Evolutionary conservation across 2,329 filamentous ascomycete genomes (phyloP).

Genomic region (Trichoderma brevicompactum): DNA sequence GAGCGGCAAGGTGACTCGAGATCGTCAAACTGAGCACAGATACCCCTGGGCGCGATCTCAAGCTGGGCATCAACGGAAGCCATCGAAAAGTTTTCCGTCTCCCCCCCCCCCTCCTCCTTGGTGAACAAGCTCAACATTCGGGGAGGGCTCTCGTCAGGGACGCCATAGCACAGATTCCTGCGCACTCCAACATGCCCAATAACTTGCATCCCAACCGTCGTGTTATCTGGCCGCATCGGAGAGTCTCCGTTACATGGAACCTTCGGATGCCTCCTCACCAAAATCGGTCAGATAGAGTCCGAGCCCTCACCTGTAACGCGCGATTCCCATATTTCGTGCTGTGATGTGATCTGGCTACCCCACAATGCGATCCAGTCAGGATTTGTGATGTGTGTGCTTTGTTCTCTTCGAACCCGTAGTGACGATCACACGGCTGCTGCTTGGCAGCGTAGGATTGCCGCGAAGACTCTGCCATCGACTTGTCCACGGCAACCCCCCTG

Average conservation of each 20-base stretch:
- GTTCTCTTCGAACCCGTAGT: not conserved
- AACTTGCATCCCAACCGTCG: no score
- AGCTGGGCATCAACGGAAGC: not conserved
- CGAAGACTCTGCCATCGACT: not conserved
- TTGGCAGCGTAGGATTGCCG: constrained; percentile 6
- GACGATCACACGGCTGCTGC: not conserved
- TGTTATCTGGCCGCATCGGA: no score
- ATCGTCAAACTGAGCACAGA: not conserved
- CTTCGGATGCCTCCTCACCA: not conserved
- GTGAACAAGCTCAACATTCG: not conserved
- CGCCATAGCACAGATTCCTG: no score
- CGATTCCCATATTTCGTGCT: constrained; percentile 4
- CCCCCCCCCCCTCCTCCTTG: no score
- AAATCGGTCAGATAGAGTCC: constrained; percentile 8
- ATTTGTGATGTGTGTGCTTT: not conserved
- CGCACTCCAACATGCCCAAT: no score
- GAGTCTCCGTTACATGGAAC: not conserved
- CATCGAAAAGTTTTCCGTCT: not conserved
- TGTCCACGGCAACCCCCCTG: constrained; percentile 3
- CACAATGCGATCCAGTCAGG: not conserved
- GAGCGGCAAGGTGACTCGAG: not conserved
- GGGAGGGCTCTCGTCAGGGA: not conserved
- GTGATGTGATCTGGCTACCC: constrained; percentile 16
- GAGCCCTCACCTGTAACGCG: constrained; percentile 12
- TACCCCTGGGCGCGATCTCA: not conserved